Evolutionary conservation across 148 eudicot genomes (phyloP), one percentile per base, ranked within the genome.

Genomic region (Chenopodium berlandieri): DNA sequence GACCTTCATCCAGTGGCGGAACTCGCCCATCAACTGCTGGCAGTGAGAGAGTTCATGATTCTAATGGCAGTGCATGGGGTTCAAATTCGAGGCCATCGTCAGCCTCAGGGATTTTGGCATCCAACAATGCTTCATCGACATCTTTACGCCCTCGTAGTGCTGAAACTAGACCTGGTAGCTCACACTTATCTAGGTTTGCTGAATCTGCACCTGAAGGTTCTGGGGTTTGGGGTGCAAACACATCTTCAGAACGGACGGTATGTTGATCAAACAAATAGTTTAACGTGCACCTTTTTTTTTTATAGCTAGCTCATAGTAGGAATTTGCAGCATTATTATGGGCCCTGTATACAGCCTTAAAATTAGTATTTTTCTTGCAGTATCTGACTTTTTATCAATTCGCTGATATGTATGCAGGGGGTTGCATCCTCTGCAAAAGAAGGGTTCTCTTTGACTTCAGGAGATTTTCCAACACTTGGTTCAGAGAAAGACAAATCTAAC

Each of bases 21-120:
- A 92, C 90, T 81, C 91, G 98, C 72, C 98, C 99, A 75, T 94
- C 97, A 70, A 94, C 97, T 68, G 91, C 98, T 85, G 97, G 98
- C 19, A 97, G 98, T 87, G 98, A 92, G 78, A 90, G 83, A 86
- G 88, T 79, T 52, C 89, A 82, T 73, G 98, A 97, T 75, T 82
- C 90, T 47, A 79, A 76, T 77, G 67, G 86, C 68, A 91, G 31
- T 82, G 94, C 88, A n/a, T 94, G 98, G 99, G 89, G 89, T 75
- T 83, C 92, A 81, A 89, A 81, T 82, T 94, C 99, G 62, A 90
- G 98, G 88, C 98, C 99, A 40, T 92, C 98, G 54, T 94, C 98
- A 56, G 95, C 99, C 86, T 92, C 98, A 73, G 98, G 95, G 81
- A 80, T 82, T 54, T 86, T 89, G 88, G 79, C 91, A 37, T 89